Evolutionary conservation across 495 filamentous ascomycete species (phyloP).

Genomic region (Penicillium malachiteum): DNA sequence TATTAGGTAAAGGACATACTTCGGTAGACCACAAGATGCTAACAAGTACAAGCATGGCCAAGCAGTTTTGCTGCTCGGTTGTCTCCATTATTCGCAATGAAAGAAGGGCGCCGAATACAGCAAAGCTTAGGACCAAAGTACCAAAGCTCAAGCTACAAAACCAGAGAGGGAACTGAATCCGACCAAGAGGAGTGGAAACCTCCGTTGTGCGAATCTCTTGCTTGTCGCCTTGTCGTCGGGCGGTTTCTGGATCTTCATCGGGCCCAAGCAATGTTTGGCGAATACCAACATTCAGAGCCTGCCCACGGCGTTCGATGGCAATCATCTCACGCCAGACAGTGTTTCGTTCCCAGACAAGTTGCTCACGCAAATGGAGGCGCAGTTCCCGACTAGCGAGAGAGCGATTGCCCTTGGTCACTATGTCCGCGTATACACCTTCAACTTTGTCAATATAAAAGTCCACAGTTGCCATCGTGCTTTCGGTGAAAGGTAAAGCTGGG

Average conservation of each 20-base stretch:
- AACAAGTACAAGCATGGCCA: slow-evolving; percentile 91
- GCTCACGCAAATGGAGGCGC: slow-evolving; percentile 87
- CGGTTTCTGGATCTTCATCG: slow-evolving; percentile 65
- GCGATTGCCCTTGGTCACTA: slow-evolving; percentile 78
- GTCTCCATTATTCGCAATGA: slow-evolving; percentile 74
- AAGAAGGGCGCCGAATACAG: slow-evolving; percentile 71
- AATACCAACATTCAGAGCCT: slow-evolving; percentile 88
- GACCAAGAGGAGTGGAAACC: slow-evolving; percentile 77
- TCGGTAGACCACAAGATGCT: slow-evolving; percentile 97
- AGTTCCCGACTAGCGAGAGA: slow-evolving; percentile 76
- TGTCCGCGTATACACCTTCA: slow-evolving; percentile 74
- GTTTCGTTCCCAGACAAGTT: slow-evolving; percentile 98
- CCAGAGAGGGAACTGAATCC: slow-evolving; percentile 74
- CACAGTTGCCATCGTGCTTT: slow-evolving; percentile 64
- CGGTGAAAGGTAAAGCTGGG: slow-evolving; percentile 71
- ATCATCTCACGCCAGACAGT: slow-evolving; percentile 99
- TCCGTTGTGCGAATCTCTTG: slow-evolving; percentile 62
- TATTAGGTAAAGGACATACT: slow-evolving; percentile 44
- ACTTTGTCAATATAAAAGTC: slow-evolving; percentile 68
- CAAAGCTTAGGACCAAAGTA: slow-evolving; percentile 67
- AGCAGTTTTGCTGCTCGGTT: slow-evolving; percentile 90
- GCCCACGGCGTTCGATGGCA: slow-evolving; percentile 91
- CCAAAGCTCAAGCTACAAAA: slow-evolving; percentile 78
- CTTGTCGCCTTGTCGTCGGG: slow-evolving; percentile 81
- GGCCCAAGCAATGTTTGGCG: slow-evolving; percentile 74